Evolutionary conservation across 257 asterid species (phyloP), one percentile per base, ranked within the genome.

Genomic region (Solanum tarijense): DNA sequence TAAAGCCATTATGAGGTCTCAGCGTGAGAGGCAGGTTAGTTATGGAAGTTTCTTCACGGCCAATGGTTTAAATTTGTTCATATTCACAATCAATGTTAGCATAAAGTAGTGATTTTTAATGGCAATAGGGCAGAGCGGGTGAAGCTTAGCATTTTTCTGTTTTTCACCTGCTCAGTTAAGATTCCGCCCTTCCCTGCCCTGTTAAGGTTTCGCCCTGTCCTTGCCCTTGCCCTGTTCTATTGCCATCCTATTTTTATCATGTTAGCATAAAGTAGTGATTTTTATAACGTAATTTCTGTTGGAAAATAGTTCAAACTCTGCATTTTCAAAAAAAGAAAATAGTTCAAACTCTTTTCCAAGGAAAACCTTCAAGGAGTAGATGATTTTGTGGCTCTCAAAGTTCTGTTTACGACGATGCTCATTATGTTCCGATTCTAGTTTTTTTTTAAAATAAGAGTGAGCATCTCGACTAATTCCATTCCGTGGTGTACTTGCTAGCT

Each of bases 1-100:
- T 88, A 97, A 97, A 91, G 98, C 95, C 3, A 92, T 97, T 89
- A 31, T 95, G 87, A 94, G 99, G 93, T 93, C 98, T 88, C 99
- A 95, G 92, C 99, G 98, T 5, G 95, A 93, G 90, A 92, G 94
- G 21, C 96, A 94, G 98, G 99, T 93, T 76, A 75, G 89, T 3
- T 89, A 1, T 32, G 10, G 5, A 31, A 43, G 11, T 66, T 69
- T 69, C n/a, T 21, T 73, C 39, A 25, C 4, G 25, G 43, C 41
- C 21, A 23, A 66, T 11, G 27, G 25, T 46, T 81, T 46, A 18
- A 46, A 9, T 81, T 41, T 76, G 58, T 38, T 76, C 83, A 36
- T 7, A 38, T 38, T 41, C 35, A 78, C 23, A 3, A 78, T 25
- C 35, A 76, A 68, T 76, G 83, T 38, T 38, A 23, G 55, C 83